These are phyloP conservation scores for Magnolia sinica DNA, from an alignment of 164 flowering plant species.

Conservation along the genomic window DNA sequence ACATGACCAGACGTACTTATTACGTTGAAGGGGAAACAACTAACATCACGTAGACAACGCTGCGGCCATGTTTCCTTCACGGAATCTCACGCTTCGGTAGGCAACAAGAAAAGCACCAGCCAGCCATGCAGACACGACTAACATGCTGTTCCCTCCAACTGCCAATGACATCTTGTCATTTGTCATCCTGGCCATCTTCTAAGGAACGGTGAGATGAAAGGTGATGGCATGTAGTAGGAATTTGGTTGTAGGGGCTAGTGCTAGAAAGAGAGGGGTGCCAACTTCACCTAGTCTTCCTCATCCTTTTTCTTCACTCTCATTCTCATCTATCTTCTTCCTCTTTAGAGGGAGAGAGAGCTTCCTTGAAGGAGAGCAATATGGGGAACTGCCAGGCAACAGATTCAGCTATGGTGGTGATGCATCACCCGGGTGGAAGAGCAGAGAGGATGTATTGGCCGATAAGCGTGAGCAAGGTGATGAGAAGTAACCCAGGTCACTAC, in stretches of 20 bases:
- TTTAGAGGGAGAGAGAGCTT: neutral
- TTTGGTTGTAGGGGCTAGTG: conserved; percentile 11
- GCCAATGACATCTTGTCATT: conserved; percentile 7
- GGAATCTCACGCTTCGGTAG: conserved; percentile 22
- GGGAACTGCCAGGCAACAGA: conserved; percentile 94
- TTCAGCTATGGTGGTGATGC: conserved; percentile 63
- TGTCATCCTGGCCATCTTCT: conserved; percentile 10
- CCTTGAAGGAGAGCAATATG: conserved; percentile 37
- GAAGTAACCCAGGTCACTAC: conserved; percentile 74
- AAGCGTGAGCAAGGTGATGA: conserved; percentile 70
- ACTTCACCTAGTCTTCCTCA: neutral
- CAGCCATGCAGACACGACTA: conserved; percentile 4
- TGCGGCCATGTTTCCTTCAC: conserved; percentile 2
- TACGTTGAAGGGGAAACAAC: neutral
- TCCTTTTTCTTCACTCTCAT: neutral
- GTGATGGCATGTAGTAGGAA: neutral
- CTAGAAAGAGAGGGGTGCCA: conserved; percentile 11
- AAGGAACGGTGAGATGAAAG: conserved; percentile 5
- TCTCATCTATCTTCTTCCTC: conserved; percentile 9
- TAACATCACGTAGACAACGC: neutral
- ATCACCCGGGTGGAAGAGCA: conserved; percentile 66
- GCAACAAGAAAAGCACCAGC: neutral
- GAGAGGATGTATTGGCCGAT: conserved; percentile 70
- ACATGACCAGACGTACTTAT: too few relatives aligned
- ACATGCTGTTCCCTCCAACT: conserved; percentile 8